phyloP scores from a whole-genome alignment of 2,329 filamentous ascomycete genomes.

The Clarireedia hainanense region DNA sequence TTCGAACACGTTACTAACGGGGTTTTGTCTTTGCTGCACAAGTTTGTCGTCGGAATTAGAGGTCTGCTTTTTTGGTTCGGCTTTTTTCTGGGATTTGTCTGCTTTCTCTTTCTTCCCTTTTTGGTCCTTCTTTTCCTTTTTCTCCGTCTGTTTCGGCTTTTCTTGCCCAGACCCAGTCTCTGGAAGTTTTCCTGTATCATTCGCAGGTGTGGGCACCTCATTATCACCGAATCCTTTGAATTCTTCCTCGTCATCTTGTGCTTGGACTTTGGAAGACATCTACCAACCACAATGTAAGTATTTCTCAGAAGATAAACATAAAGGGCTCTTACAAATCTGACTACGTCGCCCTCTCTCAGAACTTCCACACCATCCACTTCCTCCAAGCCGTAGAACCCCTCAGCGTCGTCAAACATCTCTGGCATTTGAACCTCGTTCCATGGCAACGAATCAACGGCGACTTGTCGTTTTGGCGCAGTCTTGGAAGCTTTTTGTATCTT shows the following conservation, averaged over 20 bases:
- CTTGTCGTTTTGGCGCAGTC: conserved; percentile 30
- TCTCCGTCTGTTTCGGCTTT: conserved; percentile 1
- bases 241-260: conserved; percentile 43
- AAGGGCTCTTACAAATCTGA: conserved; percentile 44
- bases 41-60: conserved; percentile 18
- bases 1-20: conserved; percentile 24
- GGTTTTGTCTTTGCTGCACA: conserved; percentile 22
- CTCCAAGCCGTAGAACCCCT: conserved; percentile 86
- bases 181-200: not conserved
- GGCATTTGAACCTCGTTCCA: conserved; percentile 59
- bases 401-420: conserved; percentile 77
- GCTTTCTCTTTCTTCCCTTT: conserved; percentile 19
- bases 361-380: conserved; percentile 88
- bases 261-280: conserved; percentile 22
- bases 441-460: conserved; percentile 41
- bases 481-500: conserved; percentile 22
- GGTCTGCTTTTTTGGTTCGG: conserved; percentile 24
- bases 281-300: conserved; percentile 14
- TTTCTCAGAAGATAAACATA: not conserved
- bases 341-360: conserved; percentile 53
- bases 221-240: conserved; percentile 43
- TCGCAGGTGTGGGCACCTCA: conserved; percentile 25
- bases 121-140: conserved; percentile 10
- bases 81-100: conserved; percentile 15
- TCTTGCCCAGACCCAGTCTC: too few relatives aligned